Evolutionary conservation across 352 stramenopile genomes (phyloP), one percentile per base, ranked within the genome.

Genomic region (Globisporangium viniferum): DNA sequence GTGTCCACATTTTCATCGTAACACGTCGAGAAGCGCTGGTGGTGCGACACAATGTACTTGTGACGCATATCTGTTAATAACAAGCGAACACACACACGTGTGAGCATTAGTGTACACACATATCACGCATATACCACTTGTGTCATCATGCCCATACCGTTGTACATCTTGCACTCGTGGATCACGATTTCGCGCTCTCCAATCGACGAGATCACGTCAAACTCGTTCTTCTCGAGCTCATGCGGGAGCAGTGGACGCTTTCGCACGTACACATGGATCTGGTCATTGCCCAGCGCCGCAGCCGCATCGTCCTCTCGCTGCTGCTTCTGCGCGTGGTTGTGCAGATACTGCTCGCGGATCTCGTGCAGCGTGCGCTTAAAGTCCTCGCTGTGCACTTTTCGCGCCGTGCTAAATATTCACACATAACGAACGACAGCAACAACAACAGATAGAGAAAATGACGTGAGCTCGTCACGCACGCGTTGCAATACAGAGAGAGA

Each of bases 61-160:
- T 92, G 85, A 41, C 81, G 81, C 90, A 97, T 97, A 64, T 98
- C 91, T 79, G 53, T 94, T 93, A 68, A 97, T 85, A 92, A 92
- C 36, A 2, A 92, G 90, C 0, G 83, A 67, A 3, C 22, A 57
- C 22, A 24, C 27, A 36, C n/a, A 58, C 27, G 27, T 8, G 14
- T 22, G 29, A 36, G 22, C 9, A 20, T 39, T 36, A 59, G 27
- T 27, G 20, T 36, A 56, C 93, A 84, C 49, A 86, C 51, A 29
- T 27, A 57, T 20, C 24, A 22, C 33, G 22, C n/a, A 69, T 39
- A 27, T 35, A 29, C 18, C 14, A 51, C 36, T 31, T 29, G 8
- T 67, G n/a, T 31, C 22, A 58, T 31, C 22, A 58, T 49, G 7
- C 49, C 12, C 71, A 5, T 74, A 88, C 80, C 74, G 9, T 82